These are phyloP conservation scores for Nakazawaea populi DNA, from an alignment of 805 yeast species.

Conservation along the genomic window DNA sequence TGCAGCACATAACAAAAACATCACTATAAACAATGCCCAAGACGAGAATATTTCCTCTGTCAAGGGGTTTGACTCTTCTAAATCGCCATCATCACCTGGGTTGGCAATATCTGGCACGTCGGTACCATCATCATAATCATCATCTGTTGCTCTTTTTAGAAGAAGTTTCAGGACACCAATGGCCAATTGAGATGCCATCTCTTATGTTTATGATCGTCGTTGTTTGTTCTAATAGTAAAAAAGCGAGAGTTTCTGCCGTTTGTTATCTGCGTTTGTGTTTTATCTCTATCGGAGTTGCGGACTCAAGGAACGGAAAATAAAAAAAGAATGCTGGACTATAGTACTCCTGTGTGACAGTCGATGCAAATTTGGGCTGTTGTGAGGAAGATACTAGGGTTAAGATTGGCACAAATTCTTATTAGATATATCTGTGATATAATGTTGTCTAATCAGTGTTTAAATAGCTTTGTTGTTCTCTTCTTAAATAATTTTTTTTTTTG, in stretches of 20 bases:
- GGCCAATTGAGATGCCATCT: constrained; percentile 8
- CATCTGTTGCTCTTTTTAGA: constrained; percentile 17
- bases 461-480: not conserved
- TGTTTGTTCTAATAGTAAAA: too few species aligned
- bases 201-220: not conserved
- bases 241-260: too few species aligned
- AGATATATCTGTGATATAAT: too few species aligned
- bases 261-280: too few species aligned
- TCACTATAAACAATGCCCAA: constrained; percentile 90
- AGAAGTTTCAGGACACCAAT: constrained; percentile 16
- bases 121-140: constrained; percentile 20
- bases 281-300: too few species aligned
- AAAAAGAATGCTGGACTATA: too few species aligned
- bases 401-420: too few species aligned
- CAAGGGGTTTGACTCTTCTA: constrained; percentile 71
- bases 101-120: constrained; percentile 13
- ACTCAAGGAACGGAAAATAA: too few species aligned
- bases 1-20: constrained; percentile 78
- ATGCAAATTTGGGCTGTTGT: too few species aligned
- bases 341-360: too few species aligned
- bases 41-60: constrained; percentile 94
- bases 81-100: constrained; percentile 33
- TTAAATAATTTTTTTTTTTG: not conserved
- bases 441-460: not conserved
- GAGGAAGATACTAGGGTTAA: too few species aligned